Evolutionary conservation across 208 protist genomes (phyloP), one percentile per base, ranked within the genome.

Genomic region (Trypanosoma lewisi): DNA sequence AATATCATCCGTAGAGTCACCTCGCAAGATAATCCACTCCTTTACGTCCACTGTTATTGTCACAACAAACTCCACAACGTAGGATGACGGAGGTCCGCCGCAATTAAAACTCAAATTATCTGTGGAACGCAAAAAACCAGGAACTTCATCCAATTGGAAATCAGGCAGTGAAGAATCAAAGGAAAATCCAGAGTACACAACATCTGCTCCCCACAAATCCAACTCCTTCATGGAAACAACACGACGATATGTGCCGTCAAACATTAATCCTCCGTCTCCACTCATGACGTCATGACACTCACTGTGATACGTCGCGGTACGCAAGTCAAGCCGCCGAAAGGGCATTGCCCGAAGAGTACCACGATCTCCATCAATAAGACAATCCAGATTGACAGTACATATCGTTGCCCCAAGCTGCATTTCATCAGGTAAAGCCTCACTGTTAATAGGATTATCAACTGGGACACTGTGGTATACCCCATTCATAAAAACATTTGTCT

Each of bases 281-380:
- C 82, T 96, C 75, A 91, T 89, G 4, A 93, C 86, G 50, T 87
- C 86, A 14, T 53, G 19, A 67, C 83, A 93, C n/a, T 67, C 27
- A 63, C 85, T 85, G 27, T 76, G 73, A 63, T 93, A 94, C 7
- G 81, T 77, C n/a, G 78, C 87, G 58, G 91, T 83, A 21, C 66
- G 59, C 28, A 96, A 67, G 64, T 73, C 85, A 14, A 96, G 67
- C 25, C 77, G 54, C 12, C 82, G 78, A 11, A 52, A 41, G 1
- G 90, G 87, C 31, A 90, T 75, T 4, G 69, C 67, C 0, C 83
- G 83, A 11, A 96, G 76, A 14, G 87, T 93, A 25, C 85, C 84
- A 4, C 82, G 89, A 51, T 91, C 86, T 9, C 85, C 87, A 56
- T 96, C 87, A 41, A 96, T 70, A 33, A 89, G 54, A 63, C 77